Evolutionary conservation across 306 rosid genomes (phyloP).

Genomic region (Nissolia schottii): DNA sequence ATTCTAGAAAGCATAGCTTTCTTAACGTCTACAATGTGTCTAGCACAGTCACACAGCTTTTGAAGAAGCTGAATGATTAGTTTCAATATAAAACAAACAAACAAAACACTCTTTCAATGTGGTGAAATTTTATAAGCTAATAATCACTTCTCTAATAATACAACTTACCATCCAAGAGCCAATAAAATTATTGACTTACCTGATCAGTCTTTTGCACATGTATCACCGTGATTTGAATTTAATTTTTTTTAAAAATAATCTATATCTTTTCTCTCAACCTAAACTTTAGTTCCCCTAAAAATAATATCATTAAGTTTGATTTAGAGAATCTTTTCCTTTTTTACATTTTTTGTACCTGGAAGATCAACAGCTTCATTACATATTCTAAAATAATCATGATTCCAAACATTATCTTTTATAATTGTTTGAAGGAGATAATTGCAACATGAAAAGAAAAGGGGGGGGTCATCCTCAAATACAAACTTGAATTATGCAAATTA

Average conservation of each 20-base stretch:
- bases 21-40: neutral
- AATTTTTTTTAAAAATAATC: too few species aligned
- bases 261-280: too few species aligned
- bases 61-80: slow-evolving; percentile 3
- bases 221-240: too few species aligned
- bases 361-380: neutral
- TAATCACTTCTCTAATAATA: neutral
- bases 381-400: slow-evolving; percentile 1
- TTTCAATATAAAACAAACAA: neutral
- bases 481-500: neutral
- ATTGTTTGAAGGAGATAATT: neutral
- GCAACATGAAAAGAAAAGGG: neutral
- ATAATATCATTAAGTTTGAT: too few species aligned
- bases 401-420: neutral
- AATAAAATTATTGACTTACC: too few species aligned
- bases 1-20: neutral
- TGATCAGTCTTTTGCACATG: too few species aligned
- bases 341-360: neutral
- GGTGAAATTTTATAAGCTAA: neutral
- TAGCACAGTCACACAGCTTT: neutral
- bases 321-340: neutral
- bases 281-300: too few species aligned
- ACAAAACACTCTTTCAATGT: neutral
- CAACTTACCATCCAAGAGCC: too few species aligned
- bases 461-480: neutral